A percentile compares a stretch with the other conserved stretches of the same genome.
phyloP scores from a whole-genome alignment of 176 grass and related monocot species.

The sorghum (Sorghum bicolor) region DNA sequence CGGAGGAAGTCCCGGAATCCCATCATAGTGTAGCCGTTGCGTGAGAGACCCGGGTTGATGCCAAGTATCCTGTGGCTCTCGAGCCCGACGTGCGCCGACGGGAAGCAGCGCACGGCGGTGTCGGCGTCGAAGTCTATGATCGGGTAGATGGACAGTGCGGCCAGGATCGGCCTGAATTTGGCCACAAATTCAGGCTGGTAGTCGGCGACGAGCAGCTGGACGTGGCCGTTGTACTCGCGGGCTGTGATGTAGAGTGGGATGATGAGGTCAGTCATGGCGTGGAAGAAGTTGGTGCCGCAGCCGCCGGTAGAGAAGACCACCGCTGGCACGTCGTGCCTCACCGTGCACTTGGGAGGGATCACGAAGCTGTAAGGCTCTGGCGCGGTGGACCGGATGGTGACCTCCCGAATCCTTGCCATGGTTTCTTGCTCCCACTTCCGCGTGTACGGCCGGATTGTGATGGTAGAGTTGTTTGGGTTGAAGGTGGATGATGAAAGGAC shows the following conservation, averaged over 20 bases:
- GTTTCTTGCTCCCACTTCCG: conserved; percentile 38
- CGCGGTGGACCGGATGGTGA: conserved; percentile 11
- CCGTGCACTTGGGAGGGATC: conserved; percentile 34
- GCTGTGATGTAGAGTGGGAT: conserved; percentile 62
- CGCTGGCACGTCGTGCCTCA: conserved; percentile 41
- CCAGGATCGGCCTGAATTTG: conserved; percentile 42
- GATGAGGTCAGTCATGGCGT: conserved; percentile 60
- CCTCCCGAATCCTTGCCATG: conserved; percentile 37
- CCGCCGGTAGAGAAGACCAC: conserved; percentile 63
- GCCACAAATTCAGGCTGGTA: conserved; percentile 20
- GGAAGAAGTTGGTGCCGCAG: conserved; percentile 62
- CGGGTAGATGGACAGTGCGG: conserved; percentile 34
- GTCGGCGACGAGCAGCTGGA: conserved; percentile 51
- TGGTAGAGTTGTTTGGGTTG: conserved; percentile 15
- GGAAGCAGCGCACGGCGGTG: conserved; percentile 54
- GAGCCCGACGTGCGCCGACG: conserved; percentile 38
- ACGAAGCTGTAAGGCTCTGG: not conserved
- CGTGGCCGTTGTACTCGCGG: conserved; percentile 33
- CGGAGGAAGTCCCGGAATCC: conserved; percentile 63
- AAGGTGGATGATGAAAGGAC: conserved; percentile 23
- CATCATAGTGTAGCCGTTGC: conserved; percentile 38
- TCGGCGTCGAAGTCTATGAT: conserved; percentile 54
- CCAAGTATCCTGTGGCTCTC: conserved; percentile 53
- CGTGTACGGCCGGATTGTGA: conserved; percentile 46
- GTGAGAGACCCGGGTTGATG: conserved; percentile 38